phyloP scores from a whole-genome alignment of 257 asterid species.

The Solanum tarapatanum region DNA sequence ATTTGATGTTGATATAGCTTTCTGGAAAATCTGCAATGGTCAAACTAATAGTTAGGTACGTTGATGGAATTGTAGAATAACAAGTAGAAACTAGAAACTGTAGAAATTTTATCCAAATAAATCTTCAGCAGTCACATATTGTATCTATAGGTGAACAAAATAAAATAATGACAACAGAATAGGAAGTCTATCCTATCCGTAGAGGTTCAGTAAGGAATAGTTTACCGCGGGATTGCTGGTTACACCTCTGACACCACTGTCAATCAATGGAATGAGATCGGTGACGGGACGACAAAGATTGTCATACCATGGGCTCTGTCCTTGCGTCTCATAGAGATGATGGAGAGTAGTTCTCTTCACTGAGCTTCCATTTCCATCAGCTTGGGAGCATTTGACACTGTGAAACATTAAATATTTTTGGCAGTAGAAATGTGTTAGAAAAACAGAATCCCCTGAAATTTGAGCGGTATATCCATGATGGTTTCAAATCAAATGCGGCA shows the following conservation, averaged over 20 bases:
- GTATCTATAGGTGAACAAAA: background rate
- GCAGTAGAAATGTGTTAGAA: background rate
- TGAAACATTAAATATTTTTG: background rate
- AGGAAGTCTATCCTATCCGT: background rate
- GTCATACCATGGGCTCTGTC: conserved; percentile 99
- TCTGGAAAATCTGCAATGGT: conserved; percentile 83
- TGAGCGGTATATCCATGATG: background rate
- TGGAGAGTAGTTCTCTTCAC: conserved; percentile 78
- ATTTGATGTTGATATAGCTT: conserved; percentile 95
- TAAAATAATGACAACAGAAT: background rate
- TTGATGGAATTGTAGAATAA: background rate
- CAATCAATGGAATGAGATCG: conserved; percentile 87
- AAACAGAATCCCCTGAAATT: background rate
- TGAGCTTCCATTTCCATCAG: conserved; percentile 66
- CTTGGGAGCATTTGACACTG: conserved; percentile 73
- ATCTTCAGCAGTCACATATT: background rate
- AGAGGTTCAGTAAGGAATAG: background rate
- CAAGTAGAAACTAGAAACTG: background rate
- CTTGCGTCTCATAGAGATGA: conserved; percentile 88
- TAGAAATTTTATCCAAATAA: background rate
- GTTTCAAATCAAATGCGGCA: background rate
- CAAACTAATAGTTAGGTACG: background rate
- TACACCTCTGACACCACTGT: conserved; percentile 90
- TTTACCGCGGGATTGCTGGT: conserved; percentile 99
- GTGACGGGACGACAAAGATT: conserved; percentile 96